These are phyloP conservation scores for Dalbergia oliveri DNA, from an alignment of 306 rosid species.

Conservation along the genomic window DNA sequence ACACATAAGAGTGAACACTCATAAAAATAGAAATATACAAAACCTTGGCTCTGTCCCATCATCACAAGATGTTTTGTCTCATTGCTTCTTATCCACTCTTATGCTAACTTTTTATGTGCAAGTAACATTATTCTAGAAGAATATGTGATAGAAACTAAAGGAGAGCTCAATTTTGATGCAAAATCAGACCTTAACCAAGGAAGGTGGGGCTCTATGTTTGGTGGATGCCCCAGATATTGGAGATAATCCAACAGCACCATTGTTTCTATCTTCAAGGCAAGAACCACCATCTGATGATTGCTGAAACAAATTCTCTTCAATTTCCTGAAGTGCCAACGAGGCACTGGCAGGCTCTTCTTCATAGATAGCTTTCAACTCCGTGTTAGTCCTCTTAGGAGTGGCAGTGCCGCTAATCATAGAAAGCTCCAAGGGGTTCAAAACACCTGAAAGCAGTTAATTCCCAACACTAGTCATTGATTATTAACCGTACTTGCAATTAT, in stretches of 20 bases:
- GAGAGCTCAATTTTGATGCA: neutral
- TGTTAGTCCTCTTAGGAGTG: conserved; percentile 45
- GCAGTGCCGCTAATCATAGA: conserved; percentile 77
- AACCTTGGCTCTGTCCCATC: too few species aligned
- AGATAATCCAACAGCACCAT: conserved; percentile 47
- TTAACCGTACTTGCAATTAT: neutral
- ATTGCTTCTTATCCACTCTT: too few species aligned
- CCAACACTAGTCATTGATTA: neutral
- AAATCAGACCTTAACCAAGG: conserved; percentile 53
- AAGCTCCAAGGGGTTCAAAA: conserved; percentile 79
- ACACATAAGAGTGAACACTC: too few species aligned
- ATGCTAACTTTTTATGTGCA: too few species aligned
- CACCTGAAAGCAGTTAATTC: conserved; percentile 59
- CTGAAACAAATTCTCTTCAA: conserved; percentile 65
- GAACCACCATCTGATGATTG: conserved; percentile 50
- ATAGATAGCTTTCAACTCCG: conserved; percentile 56
- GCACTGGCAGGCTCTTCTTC: conserved; percentile 63
- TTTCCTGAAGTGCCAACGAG: conserved; percentile 47
- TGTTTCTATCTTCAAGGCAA: conserved; percentile 33
- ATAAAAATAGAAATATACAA: too few species aligned
- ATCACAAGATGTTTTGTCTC: too few species aligned
- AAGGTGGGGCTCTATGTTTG: conserved; percentile 50
- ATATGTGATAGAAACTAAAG: conserved; percentile 22
- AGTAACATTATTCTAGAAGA: neutral
- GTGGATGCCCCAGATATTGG: conserved; percentile 54